These are phyloP conservation scores for Dichotomopilus funicola DNA, from an alignment of 2,329 filamentous ascomycete genomes.

Conservation along the genomic window DNA sequence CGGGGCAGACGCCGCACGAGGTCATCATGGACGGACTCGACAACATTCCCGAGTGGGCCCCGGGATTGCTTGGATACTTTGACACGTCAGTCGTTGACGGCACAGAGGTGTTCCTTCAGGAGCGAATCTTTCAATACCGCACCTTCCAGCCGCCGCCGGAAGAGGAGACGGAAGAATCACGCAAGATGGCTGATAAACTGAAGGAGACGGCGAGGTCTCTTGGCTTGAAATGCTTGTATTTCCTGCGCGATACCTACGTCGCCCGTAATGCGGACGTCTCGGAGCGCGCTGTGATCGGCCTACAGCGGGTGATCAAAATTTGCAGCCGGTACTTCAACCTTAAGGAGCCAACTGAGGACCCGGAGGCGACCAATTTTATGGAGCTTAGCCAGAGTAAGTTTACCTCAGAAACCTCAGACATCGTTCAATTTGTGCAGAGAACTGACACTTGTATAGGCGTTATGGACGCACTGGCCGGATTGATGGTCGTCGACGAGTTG, in stretches of 20 bases:
- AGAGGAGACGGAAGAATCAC: slow-evolving; percentile 27
- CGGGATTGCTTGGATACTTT: slow-evolving; percentile 42
- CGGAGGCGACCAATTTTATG: slow-evolving; percentile 28
- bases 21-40: slow-evolving; percentile 28
- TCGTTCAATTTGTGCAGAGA: background rate
- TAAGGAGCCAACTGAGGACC: slow-evolving; percentile 29
- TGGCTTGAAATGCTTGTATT: slow-evolving; percentile 40
- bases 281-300: slow-evolving; percentile 35
- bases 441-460: slow-evolving; percentile 31
- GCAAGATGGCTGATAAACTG: slow-evolving; percentile 28
- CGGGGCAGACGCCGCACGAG: slow-evolving; percentile 25
- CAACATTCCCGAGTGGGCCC: slow-evolving; percentile 43
- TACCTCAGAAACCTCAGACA: background rate
- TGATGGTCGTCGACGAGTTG: slow-evolving; percentile 52
- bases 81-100: slow-evolving; percentile 37
- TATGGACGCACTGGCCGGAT: slow-evolving; percentile 42
- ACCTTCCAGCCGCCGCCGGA: slow-evolving; percentile 18
- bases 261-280: slow-evolving; percentile 36
- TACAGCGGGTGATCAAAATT: slow-evolving; percentile 38
- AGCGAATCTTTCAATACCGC: slow-evolving; percentile 37
- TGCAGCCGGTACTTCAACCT: slow-evolving; percentile 37
- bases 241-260: slow-evolving; percentile 43
- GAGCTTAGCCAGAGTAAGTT: slow-evolving; percentile 34
- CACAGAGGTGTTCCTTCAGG: slow-evolving; percentile 39
- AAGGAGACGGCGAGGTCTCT: slow-evolving; percentile 34